Evolutionary conservation across 2,329 filamentous ascomycete species (phyloP), one percentile per base, ranked within the genome.

Genomic region (Pseudogymnoascus sp.): DNA sequence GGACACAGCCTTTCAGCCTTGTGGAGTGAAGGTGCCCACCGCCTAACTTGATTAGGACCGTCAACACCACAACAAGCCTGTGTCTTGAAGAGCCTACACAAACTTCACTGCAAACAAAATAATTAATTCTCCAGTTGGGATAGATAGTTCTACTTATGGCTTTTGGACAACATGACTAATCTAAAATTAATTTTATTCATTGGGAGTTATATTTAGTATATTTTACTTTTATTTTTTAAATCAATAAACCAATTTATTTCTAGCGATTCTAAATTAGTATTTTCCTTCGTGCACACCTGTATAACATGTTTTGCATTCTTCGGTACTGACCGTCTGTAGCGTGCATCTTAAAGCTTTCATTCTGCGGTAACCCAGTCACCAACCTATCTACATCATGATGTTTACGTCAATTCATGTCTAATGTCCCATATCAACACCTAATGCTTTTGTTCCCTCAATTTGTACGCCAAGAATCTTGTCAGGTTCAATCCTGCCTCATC

Each of bases 401-500:
- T 55, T 9, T 55, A 35, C 48, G 15, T 35, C 48, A 33, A 33
- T 31, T 55, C 48, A 55, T 55, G 5, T 33, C 48, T 35, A 21
- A 15, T 55, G 33, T 55, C n/a, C 29, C 29, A 35, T 55, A 7
- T 13, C 48, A 55, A 55, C 48, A 33, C 48, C 29, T 55, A 55
- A 33, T 55, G 33, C 15, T 55, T 59, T 12, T 15, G 58, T 61
- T 73, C 71, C 15, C 64, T 69, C 62, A 64, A 80, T 76, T 89
- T 89, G 70, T 89, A 89, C 63, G 79, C 74, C 66, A 89, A 76
- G 70, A 89, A 89, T 61, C 84, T 78, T 31, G 70, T 74, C 65
- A 89, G 72, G 69, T 89, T 89, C 68, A 86, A 66, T 2, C 81
- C 73, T 0, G 76, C 83, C 73, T 89, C 85, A 65, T 89, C 85